These are phyloP conservation scores for Cercospora sp. DNA, from an alignment of 2,329 filamentous ascomycete species.

Conservation along the genomic window DNA sequence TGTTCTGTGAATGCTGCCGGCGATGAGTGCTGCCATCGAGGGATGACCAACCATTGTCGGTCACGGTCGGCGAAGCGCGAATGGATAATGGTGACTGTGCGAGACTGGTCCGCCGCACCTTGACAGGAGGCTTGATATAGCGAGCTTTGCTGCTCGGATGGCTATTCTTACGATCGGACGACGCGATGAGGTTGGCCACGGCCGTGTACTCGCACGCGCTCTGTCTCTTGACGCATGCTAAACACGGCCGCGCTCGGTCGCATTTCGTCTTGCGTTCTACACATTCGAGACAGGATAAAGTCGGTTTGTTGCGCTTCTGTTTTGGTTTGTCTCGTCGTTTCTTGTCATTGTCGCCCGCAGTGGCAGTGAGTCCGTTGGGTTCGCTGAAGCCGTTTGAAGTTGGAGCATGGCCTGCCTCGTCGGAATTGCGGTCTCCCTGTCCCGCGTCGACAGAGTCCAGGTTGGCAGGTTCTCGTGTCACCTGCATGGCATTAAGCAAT, in stretches of 20 bases:
- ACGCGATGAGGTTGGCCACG: slow-evolving; percentile 68
- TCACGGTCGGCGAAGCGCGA: slow-evolving; percentile 29
- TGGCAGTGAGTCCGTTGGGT: slow-evolving; percentile 8
- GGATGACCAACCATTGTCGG: slow-evolving; percentile 34
- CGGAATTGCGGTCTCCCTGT: background rate
- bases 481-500: slow-evolving; percentile 12
- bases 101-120: slow-evolving; percentile 36
- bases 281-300: slow-evolving; percentile 74
- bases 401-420: slow-evolving; percentile 68
- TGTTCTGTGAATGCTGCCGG: slow-evolving; percentile 19
- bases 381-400: slow-evolving; percentile 64
- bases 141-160: slow-evolving; percentile 30
- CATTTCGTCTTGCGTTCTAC: slow-evolving; percentile 85
- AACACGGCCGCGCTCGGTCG: slow-evolving; percentile 66
- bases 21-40: slow-evolving; percentile 30
- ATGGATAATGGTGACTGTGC: slow-evolving; percentile 25
- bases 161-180: slow-evolving; percentile 48
- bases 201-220: slow-evolving; percentile 73
- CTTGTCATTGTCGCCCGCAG: background rate
- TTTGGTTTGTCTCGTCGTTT: slow-evolving; percentile 45
- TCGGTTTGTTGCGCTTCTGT: slow-evolving; percentile 83
- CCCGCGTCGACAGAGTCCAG: background rate
- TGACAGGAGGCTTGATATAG: slow-evolving; percentile 39
- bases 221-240: slow-evolving; percentile 70
- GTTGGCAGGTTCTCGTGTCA: background rate